Evolutionary conservation across 805 yeast genomes (phyloP).

Genomic region (Tetrapisispora taiwanensis): DNA sequence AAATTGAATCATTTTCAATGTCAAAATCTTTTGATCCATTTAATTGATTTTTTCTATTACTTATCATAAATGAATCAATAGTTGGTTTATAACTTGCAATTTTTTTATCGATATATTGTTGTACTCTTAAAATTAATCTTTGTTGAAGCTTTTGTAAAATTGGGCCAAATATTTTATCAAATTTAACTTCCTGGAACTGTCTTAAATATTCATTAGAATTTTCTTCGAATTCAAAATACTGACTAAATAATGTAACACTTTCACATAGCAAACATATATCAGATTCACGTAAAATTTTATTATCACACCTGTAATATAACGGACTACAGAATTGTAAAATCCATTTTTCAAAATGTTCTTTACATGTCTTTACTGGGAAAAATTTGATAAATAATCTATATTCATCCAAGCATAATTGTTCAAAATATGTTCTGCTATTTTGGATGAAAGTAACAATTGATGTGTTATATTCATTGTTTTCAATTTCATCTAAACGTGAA

Average conservation of each 20-base stretch:
- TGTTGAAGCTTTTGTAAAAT: slow-evolving; percentile 69
- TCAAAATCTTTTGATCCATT: neutral
- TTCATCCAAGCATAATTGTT: slow-evolving; percentile 53
- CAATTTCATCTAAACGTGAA: slow-evolving; percentile 4
- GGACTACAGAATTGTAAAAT: slow-evolving; percentile 63
- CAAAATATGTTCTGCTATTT: slow-evolving; percentile 48
- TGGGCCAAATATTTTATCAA: slow-evolving; percentile 57
- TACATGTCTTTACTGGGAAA: slow-evolving; percentile 35
- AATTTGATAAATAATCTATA: slow-evolving; percentile 44
- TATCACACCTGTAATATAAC: slow-evolving; percentile 59
- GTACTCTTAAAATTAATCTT: slow-evolving; percentile 69
- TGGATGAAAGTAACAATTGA: slow-evolving; percentile 53
- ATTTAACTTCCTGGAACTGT: slow-evolving; percentile 31
- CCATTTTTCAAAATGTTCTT: slow-evolving; percentile 41
- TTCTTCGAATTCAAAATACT: slow-evolving; percentile 58
- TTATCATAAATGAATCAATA: slow-evolving; percentile 56
- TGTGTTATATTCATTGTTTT: slow-evolving; percentile 15
- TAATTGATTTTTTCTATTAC: slow-evolving; percentile 30
- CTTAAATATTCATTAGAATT: slow-evolving; percentile 21
- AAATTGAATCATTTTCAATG: slow-evolving; percentile 2
- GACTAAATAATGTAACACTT: slow-evolving; percentile 56
- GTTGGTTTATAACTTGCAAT: slow-evolving; percentile 58
- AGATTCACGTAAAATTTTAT: slow-evolving; percentile 57
- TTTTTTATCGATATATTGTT: slow-evolving; percentile 57
- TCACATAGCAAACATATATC: slow-evolving; percentile 65